A percentile compares a stretch with the other conserved stretches of the same genome.
phyloP scores from a whole-genome alignment of 441 rosid species.

The Jatropha multifida region DNA sequence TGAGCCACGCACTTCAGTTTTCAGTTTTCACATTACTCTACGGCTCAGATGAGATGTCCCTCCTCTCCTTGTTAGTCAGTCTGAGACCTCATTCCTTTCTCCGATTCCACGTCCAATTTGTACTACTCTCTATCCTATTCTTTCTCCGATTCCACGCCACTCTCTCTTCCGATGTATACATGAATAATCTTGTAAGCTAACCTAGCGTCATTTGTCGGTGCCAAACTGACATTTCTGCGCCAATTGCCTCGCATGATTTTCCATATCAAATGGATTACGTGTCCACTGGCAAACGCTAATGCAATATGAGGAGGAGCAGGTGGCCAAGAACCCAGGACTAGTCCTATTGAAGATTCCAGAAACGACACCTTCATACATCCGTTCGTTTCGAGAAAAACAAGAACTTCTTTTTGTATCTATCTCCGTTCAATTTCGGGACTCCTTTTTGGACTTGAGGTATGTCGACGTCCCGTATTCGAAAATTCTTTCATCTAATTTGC shows the following conservation, averaged over 20 bases:
- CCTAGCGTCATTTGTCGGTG: neutral
- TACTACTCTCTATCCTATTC: neutral
- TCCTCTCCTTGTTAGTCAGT: too few species aligned
- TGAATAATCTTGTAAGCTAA: too few species aligned
- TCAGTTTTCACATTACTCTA: too few species aligned
- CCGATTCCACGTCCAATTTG: neutral
- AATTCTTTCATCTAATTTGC: neutral
- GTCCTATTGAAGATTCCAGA: neutral
- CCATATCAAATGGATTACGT: neutral
- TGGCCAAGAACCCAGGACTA: neutral
- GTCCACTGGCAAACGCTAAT: neutral
- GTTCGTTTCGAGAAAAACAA: neutral
- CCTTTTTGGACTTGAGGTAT: neutral
- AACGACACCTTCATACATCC: neutral
- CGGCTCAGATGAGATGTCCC: too few species aligned
- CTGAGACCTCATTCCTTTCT: too few species aligned
- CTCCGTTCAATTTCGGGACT: neutral
- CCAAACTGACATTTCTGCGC: neutral
- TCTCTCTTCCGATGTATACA: neutral
- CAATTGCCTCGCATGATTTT: neutral
- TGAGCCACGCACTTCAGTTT: neutral
- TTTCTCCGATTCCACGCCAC: conserved; percentile 1
- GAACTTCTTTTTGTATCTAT: neutral
- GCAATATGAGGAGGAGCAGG: too few species aligned
- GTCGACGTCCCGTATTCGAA: neutral